phyloP scores from a whole-genome alignment of 768 basidiomycete species.

The Rhizopogon salebrosus region DNA sequence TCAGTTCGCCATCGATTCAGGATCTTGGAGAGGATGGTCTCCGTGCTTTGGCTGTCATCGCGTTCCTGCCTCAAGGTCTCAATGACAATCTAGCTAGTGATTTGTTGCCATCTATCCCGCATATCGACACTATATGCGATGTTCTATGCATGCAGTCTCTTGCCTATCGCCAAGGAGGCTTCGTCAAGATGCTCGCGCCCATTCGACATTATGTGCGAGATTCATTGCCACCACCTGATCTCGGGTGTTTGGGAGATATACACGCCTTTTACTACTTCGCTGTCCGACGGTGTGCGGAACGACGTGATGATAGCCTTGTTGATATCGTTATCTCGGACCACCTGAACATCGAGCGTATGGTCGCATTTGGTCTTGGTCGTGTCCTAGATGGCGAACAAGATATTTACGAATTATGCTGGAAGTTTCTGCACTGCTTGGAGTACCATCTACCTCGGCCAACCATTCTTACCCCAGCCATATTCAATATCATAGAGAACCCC shows the following conservation, averaged over 20 bases:
- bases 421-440: background rate
- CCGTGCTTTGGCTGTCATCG: background rate
- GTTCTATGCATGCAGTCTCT: background rate
- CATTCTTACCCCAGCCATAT: background rate
- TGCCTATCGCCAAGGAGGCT: background rate
- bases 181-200: background rate
- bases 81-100: background rate
- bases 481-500: too few relatives aligned
- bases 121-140: background rate
- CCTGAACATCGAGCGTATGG: background rate
- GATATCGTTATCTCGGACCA: background rate
- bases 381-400: background rate
- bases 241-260: too few relatives aligned
- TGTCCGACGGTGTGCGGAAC: background rate
- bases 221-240: background rate
- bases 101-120: background rate
- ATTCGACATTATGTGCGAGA: background rate
- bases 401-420: too few relatives aligned
- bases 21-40: background rate
- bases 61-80: conserved; percentile 1
- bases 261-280: background rate
- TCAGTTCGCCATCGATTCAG: background rate
- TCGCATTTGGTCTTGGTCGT: background rate
- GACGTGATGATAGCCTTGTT: background rate
- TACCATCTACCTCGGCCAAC: background rate